Evolutionary conservation across 1,284 basidiomycete genomes (phyloP), one percentile per base, ranked within the genome.

Genomic region (Pterulicium gracile): DNA sequence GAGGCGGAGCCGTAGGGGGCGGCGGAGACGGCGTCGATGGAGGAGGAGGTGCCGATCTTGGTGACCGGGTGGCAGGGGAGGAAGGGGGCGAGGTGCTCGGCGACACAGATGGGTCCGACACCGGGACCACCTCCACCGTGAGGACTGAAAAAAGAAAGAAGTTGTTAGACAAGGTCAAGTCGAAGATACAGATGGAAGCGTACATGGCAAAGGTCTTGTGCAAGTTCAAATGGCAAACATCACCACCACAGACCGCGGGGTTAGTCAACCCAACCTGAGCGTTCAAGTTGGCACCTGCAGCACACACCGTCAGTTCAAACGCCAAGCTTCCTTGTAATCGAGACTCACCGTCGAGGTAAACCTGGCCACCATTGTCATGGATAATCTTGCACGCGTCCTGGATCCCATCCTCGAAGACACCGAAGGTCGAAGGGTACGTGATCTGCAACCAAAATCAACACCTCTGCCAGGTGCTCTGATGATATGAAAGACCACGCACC

Each of bases 41-140:
- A 81, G 49, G 80, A 68, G 21, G 74, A 66, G 7, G 83, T 84
- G 24, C 84, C 83, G 3, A 75, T 81, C 14, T 74, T 64, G 50
- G 94, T 68, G 36, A 88, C 61, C 1, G 91, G 88, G 62, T 98
- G 94, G n/a, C 80, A 79, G 4, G 95, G 95, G 24, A 98, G 76
- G 82, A 95, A 98, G 3, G 92, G 90, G 0, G 90, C 81, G 20
- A 98, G 79, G 64, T 98, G 95, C 58, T 88, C 76, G 15, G 91
- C 90, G 42, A 91, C 91, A 56, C 93, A 95, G 59, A 98, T 97
- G 20, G 95, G 95, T 36, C 91, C 91, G 47, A 93, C 84, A 55
- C 95, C 95, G 45, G 96, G 95, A 49, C 95, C 95, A 51, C 95
- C 95, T 48, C 95, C 95, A 51, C 95, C 95, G 62, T 98, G 95